Percentiles rank a stretch among this genome's conserved stretches.
These are phyloP conservation scores for Talinum fruticosum DNA, from an alignment of 148 eudicot genomes.

Conservation along the genomic window DNA sequence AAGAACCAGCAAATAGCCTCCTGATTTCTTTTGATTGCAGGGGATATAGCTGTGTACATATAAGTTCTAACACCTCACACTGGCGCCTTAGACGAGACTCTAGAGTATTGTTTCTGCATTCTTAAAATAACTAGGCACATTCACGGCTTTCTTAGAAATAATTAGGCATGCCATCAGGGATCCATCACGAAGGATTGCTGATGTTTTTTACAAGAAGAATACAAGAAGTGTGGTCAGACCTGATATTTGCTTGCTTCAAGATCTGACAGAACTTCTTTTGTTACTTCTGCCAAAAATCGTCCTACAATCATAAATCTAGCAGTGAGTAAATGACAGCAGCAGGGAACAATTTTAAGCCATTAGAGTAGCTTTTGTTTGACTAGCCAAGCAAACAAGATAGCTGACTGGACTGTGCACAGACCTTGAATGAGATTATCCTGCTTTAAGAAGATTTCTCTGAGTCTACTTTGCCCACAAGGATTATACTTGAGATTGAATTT, in stretches of 20 bases:
- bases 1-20: neutral
- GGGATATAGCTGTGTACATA: neutral
- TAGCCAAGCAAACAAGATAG: neutral
- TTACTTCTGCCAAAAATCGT: conserved; percentile 73
- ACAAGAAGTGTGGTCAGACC: conserved; percentile 25
- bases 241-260: conserved; percentile 83
- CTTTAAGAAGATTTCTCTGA: conserved; percentile 75
- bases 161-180: neutral
- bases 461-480: conserved; percentile 88
- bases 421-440: conserved; percentile 91
- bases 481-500: conserved; percentile 86
- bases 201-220: neutral
- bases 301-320: conserved; percentile 39
- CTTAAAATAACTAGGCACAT: too few species aligned
- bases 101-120: neutral
- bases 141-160: neutral
- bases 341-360: neutral
- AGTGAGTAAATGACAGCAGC: neutral
- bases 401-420: conserved; percentile 17
- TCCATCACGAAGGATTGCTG: neutral
- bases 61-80: neutral
- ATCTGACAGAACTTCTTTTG: conserved; percentile 71
- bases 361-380: neutral
- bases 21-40: neutral
- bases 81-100: neutral